phyloP scores from a whole-genome alignment of 1,139 yeast species.

The Starmera stellimalicola region DNA sequence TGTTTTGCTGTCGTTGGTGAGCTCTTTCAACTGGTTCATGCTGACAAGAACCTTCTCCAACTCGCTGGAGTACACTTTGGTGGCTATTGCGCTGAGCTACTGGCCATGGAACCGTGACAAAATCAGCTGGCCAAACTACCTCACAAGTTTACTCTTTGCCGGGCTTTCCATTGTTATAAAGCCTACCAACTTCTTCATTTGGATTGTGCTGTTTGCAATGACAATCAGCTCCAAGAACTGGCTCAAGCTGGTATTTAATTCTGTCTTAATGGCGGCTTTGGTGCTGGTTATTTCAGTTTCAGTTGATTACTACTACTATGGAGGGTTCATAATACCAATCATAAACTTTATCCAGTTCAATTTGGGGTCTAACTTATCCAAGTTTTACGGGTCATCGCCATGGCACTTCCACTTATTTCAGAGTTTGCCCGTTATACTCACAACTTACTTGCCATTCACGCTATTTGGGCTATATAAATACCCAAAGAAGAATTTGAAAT shows the following conservation, averaged over 20 bases:
- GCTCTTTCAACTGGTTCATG: slow-evolving; percentile 79
- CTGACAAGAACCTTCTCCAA: slow-evolving; percentile 82
- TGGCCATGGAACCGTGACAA: slow-evolving; percentile 55
- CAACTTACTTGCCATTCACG: slow-evolving; percentile 58
- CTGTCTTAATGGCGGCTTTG: slow-evolving; percentile 17
- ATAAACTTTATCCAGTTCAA: slow-evolving; percentile 70
- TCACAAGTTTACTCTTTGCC: slow-evolving; percentile 32
- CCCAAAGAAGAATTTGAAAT: slow-evolving; percentile 8
- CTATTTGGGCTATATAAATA: slow-evolving; percentile 29
- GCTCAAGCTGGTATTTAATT: slow-evolving; percentile 10
- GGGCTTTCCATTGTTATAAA: slow-evolving; percentile 56
- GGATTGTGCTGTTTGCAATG: slow-evolving; percentile 51
- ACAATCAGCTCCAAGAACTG: slow-evolving; percentile 11
- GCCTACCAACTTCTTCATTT: slow-evolving; percentile 74
- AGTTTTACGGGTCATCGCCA: slow-evolving; percentile 79
- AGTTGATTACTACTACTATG: slow-evolving; percentile 58
- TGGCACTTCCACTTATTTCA: slow-evolving; percentile 81
- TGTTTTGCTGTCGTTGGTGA: slow-evolving; percentile 45
- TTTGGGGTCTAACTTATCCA: slow-evolving; percentile 59
- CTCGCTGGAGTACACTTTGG: slow-evolving; percentile 66
- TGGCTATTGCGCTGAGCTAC: slow-evolving; percentile 55
- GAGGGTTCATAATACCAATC: slow-evolving; percentile 49
- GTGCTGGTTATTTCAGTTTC: slow-evolving; percentile 28
- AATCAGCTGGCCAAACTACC: slow-evolving; percentile 14
- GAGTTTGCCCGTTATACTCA: slow-evolving; percentile 67